Percentiles rank a stretch among this genome's conserved stretches.
Evolutionary conservation across 257 asterid genomes (phyloP).

Genomic region (Capsicum pubescens): DNA sequence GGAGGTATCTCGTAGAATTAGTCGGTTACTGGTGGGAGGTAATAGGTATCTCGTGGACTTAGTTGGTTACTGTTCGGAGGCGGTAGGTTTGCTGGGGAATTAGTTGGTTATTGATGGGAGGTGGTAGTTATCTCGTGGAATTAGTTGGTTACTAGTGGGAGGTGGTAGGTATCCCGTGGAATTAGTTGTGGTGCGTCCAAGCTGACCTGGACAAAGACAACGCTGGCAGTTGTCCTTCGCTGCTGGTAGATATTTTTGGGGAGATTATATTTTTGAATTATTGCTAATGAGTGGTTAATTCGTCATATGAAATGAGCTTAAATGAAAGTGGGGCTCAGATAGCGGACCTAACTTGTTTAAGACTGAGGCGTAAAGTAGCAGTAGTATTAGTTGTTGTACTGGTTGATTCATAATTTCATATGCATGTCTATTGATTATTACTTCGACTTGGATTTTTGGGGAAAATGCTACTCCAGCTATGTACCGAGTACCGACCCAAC

Average conservation of each 20-base stretch:
- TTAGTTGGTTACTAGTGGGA: too few relatives aligned
- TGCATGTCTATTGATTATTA: not conserved
- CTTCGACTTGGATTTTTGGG: not conserved
- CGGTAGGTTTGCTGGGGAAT: too few relatives aligned
- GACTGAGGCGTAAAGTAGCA: not conserved
- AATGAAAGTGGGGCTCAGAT: not conserved
- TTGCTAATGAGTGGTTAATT: not conserved
- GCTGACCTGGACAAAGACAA: too few relatives aligned
- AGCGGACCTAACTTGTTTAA: not conserved
- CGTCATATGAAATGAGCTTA: not conserved
- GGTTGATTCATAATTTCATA: not conserved
- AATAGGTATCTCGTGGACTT: not conserved
- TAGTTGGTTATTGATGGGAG: too few relatives aligned
- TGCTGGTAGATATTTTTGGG: not conserved
- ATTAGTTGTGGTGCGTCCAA: too few relatives aligned
- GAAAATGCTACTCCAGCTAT: not conserved
- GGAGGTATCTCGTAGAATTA: not conserved
- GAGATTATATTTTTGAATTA: not conserved
- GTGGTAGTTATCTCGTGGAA: too few relatives aligned
- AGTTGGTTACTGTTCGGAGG: too few relatives aligned
- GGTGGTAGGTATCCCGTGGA: too few relatives aligned
- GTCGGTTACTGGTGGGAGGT: not conserved
- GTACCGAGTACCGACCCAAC: too few relatives aligned
- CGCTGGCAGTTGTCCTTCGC: not conserved
- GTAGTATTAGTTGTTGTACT: not conserved